Evolutionary conservation across 2,329 filamentous ascomycete genomes (phyloP), one percentile per base, ranked within the genome.

Genomic region (Chaetomium globosum): DNA sequence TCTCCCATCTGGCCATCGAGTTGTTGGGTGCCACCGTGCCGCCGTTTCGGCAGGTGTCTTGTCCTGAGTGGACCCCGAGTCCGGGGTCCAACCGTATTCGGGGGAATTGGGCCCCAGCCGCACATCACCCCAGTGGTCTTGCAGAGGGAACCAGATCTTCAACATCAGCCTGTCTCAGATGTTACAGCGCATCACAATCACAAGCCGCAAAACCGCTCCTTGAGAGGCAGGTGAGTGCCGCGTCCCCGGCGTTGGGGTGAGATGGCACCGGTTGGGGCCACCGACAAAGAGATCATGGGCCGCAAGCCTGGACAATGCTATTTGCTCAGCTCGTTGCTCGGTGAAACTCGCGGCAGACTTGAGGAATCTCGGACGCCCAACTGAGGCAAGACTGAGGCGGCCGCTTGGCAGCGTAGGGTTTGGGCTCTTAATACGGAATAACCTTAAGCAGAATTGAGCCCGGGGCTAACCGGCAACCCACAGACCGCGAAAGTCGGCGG

Each of bases 31-130:
- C 12, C 31, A 53, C 59, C 10, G 39, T 28, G 30, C 12, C 36
- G 31, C 54, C 54, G 55, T 59, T 53, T 59, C 48, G 56, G 61
- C 54, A 59, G 46, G 23, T 59, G 48, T n/a, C 21, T 63, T 23
- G 61, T 31, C n/a, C 26, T 2, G 7, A 19, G 53, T 46, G 46
- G 61, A 52, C 31, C 53, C 23, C 30, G 31, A 39, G 16, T 43
- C 53, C 43, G 21, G 39, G 39, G 28, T 48, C 16, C 9, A 26
- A 30, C 59, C 49, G 21, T 30, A 43, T 53, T 30, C 21, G 31
- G 49, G 30, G 39, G 16, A 43, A 43, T 43, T 4, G 39, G 39
- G 13, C 16, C n/a, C 30, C 58, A 33, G 26, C 13, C 10, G 31
- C 49, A 30, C 31, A 23, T 23, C 49, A 19, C 8, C 23, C 48